Base-by-base conservation (phyloP, 1,284 basidiomycete genomes). In the Ustilago lituana region DNA sequence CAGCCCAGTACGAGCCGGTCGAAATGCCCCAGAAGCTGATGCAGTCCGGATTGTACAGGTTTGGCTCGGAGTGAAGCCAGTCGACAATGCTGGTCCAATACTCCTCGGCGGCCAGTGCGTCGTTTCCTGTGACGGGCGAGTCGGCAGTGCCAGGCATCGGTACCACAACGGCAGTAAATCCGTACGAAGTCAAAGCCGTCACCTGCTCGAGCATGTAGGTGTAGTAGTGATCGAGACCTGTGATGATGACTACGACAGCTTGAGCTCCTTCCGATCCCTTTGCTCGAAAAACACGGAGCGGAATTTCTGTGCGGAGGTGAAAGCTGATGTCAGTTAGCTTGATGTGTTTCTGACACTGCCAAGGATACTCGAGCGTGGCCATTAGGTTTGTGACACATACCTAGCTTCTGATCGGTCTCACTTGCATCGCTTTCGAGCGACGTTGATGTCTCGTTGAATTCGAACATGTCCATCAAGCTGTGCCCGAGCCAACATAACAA, bases 61-160 rank as follows among this genome's bases (percentile, higher is more conserved):
- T 49, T 1, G 51, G 23, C 12, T 60, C 39, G 27, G 46, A 40
- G 1, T 58, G n/a, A 17, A 72, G 44, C 69, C 69, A 72, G 29
- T 72, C 64, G 12, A 72, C 26, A 23, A 67, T 64, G 31, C 33
- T 40, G 33, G 24, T 43, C 69, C 69, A 72, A 20, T 67, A 58
- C 27, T 48, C 22, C 9, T 51, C 35, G 15, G 49, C 44, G 4
- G 48, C 59, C 17, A 45, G 37, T 6, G 31, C 6, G 14, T 63
- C 41, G 3, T 46, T 29, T 9, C 64, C 69, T 3, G 63, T 60
- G 48, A 72, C 53, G 31, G 69, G 63, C 7, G 63, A 57, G 32
- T 72, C 69, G 14, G 59, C 69, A 12, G 69, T 72, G 10, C 69
- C 69, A 0, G 69, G 69, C 63, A 72, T 66, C 8, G 60, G 29